Base-by-base conservation (phyloP, 83 land plant genomes). In the Picea abies region DNA sequence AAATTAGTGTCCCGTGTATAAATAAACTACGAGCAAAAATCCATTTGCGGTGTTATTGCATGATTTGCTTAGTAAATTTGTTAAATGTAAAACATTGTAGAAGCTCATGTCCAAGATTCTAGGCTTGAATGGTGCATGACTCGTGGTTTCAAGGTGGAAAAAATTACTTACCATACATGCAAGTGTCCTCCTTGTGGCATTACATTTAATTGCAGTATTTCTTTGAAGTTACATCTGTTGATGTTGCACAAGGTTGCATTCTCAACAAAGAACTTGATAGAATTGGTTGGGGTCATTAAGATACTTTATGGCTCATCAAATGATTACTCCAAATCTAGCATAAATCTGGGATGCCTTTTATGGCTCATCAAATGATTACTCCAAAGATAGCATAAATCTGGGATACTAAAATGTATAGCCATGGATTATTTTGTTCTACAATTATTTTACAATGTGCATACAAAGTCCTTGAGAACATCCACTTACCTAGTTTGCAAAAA, bases 51-150 rank as follows among this genome's bases (percentile, higher is more conserved):
- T 66, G 32, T 23, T 29, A 66, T 12, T 66, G 69, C 25, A 66
- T 23, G 29, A 22, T 26, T 25, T 66, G 69, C 35, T 11, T 3
- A 66, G 69, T 66, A 66, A 7, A 25, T 7, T 23, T 66, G 32
- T 66, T 29, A 66, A 29, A 66, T 66, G 26, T 66, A 23, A 66
- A 66, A 25, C 39, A 4, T 9, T 66, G 69, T 29, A 66, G 69
- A 66, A 66, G 69, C 37, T 66, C 69, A 66, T 66, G 35, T 66
- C 32, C 69, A 66, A 29, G 32, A 66, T 66, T 66, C 69, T 66
- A 20, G 69, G 69, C 69, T 25, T 66, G 69, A 66, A 66, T 1
- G 32, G 69, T 11, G 69, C 11, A 23, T 26, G 69, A 25, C 11
- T 29, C 32, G 9, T 25, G 14, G 26, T 26, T 23, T 66, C 69